These are phyloP conservation scores for Diaporthe velutina DNA, from an alignment of 2,329 filamentous ascomycete genomes.

Conservation along the genomic window DNA sequence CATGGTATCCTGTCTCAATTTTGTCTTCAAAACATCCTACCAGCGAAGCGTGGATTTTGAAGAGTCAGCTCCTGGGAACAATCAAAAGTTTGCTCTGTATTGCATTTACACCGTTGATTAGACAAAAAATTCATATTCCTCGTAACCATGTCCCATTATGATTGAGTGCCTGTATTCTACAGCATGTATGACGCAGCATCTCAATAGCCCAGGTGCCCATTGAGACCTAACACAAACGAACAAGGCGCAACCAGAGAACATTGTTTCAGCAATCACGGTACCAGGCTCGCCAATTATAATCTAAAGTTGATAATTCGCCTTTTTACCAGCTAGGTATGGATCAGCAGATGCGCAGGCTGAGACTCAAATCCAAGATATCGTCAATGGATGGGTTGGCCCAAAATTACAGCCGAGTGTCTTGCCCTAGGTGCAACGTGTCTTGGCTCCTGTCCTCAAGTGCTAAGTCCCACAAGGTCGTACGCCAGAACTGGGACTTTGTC, in stretches of 20 bases:
- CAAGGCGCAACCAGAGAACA: background rate
- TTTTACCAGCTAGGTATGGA: background rate
- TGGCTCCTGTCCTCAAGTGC: background rate
- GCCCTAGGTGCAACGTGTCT: background rate
- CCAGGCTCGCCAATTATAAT: accelerated
- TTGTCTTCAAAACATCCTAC: background rate
- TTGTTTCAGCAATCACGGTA: background rate
- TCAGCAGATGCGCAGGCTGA: background rate
- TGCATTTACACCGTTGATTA: background rate
- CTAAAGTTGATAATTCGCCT: background rate
- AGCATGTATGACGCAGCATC: background rate
- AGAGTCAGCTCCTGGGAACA: background rate
- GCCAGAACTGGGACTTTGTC: background rate
- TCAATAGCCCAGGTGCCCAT: background rate
- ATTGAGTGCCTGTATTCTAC: background rate
- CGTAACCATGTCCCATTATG: background rate
- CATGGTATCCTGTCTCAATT: background rate
- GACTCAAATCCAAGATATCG: background rate
- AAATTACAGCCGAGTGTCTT: background rate
- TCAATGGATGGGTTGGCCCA: background rate
- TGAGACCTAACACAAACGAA: background rate
- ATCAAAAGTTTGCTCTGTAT: background rate
- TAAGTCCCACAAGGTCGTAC: background rate
- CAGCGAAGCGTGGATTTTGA: background rate
- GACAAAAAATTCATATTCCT: background rate